phyloP scores from a whole-genome alignment of 1,284 basidiomycete species.

The Schizophyllum amplum region DNA sequence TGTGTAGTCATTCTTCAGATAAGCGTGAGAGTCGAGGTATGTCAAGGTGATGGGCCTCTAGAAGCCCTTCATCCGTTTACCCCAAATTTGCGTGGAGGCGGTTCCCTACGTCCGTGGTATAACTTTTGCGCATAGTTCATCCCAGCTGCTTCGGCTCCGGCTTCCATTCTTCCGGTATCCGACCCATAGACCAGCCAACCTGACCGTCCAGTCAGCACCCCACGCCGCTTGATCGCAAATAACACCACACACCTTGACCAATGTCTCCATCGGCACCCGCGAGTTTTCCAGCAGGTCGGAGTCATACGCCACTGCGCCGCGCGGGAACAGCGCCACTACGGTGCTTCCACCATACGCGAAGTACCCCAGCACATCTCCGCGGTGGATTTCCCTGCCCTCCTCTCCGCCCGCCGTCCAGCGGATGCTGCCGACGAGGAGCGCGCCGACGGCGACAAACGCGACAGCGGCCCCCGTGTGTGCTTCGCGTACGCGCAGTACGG shows the following conservation, averaged over 20 bases:
- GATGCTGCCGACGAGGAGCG: slow-evolving; percentile 54
- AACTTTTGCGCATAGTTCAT: too few species aligned
- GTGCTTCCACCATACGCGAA: slow-evolving; percentile 72
- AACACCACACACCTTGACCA: slow-evolving; percentile 46
- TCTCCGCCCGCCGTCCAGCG: slow-evolving; percentile 36
- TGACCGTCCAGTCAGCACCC: slow-evolving; percentile 2
- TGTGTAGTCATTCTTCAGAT: too few species aligned
- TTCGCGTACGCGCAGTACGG: slow-evolving; percentile 46
- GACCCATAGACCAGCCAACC: slow-evolving; percentile 21
- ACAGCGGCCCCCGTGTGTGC: slow-evolving; percentile 33
- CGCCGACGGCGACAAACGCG: slow-evolving; percentile 57
- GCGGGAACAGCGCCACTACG: slow-evolving; percentile 56
- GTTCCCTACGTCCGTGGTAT: too few species aligned
- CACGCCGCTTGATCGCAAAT: too few species aligned
- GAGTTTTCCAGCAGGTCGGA: slow-evolving; percentile 59
- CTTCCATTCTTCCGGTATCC: not conserved
- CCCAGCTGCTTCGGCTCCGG: not conserved
- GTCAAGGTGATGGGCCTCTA: too few species aligned
- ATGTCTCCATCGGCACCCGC: slow-evolving; percentile 54
- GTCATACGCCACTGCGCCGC: slow-evolving; percentile 55
- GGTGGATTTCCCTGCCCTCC: slow-evolving; percentile 23
- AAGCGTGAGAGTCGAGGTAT: too few species aligned
- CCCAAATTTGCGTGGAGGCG: too few species aligned
- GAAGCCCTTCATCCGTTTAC: too few species aligned
- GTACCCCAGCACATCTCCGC: slow-evolving; percentile 22